These are phyloP conservation scores for Xylaria sp. DNA, from an alignment of 2,329 filamentous ascomycete genomes.

Conservation along the genomic window DNA sequence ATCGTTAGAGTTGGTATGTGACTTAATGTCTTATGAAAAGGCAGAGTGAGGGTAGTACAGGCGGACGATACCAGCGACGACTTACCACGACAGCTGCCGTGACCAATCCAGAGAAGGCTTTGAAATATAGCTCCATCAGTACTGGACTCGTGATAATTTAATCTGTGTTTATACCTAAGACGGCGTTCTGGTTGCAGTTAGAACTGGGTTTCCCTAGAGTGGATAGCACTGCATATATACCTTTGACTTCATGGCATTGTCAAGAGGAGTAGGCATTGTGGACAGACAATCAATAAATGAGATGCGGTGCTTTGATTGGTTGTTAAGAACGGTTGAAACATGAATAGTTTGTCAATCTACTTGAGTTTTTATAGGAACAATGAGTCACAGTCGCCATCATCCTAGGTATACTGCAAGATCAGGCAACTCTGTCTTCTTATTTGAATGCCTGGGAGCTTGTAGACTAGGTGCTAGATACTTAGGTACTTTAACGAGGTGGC, in stretches of 20 bases:
- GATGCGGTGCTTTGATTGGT: conserved; percentile 5
- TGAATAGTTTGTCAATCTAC: not conserved
- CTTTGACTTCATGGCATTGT: conserved; percentile 76
- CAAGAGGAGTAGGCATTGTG: conserved; percentile 75
- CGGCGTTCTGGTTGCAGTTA: conserved; percentile 66
- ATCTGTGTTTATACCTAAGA: conserved; percentile 66
- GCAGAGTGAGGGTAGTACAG: not conserved
- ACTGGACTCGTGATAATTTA: conserved; percentile 20
- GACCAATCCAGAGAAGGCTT: conserved; percentile 84
- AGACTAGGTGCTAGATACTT: not conserved
- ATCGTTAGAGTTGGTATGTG: conserved; percentile 7
- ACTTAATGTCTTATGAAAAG: not conserved
- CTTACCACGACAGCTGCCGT: conserved; percentile 75
- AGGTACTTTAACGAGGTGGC: not conserved
- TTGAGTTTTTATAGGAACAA: not conserved
- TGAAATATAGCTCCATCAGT: conserved; percentile 46
- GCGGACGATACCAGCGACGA: not conserved
- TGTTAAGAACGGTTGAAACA: conserved; percentile 5
- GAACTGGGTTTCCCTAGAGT: conserved; percentile 20
- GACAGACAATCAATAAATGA: conserved; percentile 13
- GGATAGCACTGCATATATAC: conserved; percentile 54
- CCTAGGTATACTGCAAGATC: conserved; percentile 6
- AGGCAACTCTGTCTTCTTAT: conserved; percentile 44
- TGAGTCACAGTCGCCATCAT: conserved; percentile 32
- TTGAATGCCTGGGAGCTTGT: conserved; percentile 13